phyloP scores from a whole-genome alignment of 2,329 filamentous ascomycete genomes.

The Talaromyces sp. region DNA sequence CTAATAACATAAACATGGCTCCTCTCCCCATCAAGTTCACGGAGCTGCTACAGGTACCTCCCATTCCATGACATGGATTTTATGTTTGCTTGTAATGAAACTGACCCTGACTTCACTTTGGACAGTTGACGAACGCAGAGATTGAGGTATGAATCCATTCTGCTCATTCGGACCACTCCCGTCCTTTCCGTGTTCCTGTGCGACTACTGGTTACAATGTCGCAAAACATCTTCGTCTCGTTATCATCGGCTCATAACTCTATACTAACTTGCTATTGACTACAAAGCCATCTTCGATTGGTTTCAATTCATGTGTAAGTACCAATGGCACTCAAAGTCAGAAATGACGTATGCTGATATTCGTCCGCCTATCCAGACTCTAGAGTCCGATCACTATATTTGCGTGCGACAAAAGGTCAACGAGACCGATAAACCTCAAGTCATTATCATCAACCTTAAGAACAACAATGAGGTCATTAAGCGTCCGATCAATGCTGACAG shows the following conservation, averaged over 20 bases:
- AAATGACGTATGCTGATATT: slow-evolving; percentile 25
- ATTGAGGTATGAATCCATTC: slow-evolving; percentile 49
- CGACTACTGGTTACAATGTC: slow-evolving; percentile 5
- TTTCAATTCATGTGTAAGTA: slow-evolving; percentile 80
- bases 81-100: slow-evolving; percentile 4
- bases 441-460: slow-evolving; percentile 96
- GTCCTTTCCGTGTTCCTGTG: slow-evolving; percentile 15
- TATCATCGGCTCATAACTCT: neutral
- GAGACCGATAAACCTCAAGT: slow-evolving; percentile 84
- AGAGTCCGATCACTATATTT: slow-evolving; percentile 96
- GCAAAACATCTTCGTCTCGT: neutral
- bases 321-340: slow-evolving; percentile 1
- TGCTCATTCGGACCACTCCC: slow-evolving; percentile 18
- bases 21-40: slow-evolving; percentile 88
- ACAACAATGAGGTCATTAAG: slow-evolving; percentile 90
- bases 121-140: slow-evolving; percentile 52
- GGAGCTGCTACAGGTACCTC: slow-evolving; percentile 74
- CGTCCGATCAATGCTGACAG: slow-evolving; percentile 98
- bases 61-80: slow-evolving; percentile 36
- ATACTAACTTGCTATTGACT: slow-evolving; percentile 9
- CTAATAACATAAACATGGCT: slow-evolving; percentile 48
- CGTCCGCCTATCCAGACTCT: slow-evolving; percentile 64
- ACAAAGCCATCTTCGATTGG: slow-evolving; percentile 67
- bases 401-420: slow-evolving; percentile 89
- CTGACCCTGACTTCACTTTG: slow-evolving; percentile 32